Evolutionary conservation across 2,329 filamentous ascomycete species (phyloP).

Genomic region (Phyllosticta citrichinensis): DNA sequence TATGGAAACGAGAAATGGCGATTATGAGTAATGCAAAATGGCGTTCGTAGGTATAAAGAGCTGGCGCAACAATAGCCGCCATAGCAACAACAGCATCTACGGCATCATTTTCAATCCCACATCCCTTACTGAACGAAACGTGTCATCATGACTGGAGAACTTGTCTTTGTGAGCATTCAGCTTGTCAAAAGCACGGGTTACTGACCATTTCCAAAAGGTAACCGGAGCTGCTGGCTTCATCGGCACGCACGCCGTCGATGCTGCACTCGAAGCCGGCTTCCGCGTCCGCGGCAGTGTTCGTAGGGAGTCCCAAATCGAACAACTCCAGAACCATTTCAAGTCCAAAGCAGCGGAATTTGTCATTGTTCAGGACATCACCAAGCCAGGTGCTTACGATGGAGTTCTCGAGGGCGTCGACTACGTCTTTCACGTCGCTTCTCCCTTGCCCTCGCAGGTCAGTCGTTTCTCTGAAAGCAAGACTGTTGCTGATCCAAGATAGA

Average conservation of each 20-base stretch:
- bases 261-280: conserved; percentile 9
- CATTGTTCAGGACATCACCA: conserved; percentile 14
- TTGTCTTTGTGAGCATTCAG: conserved; percentile 1
- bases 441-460: conserved; percentile 14
- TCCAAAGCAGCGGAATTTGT: conserved; percentile 12
- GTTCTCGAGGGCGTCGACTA: conserved; percentile 17
- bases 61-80: not conserved
- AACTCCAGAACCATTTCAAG: conserved; percentile 11
- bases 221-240: conserved; percentile 10
- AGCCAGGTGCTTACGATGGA: conserved; percentile 12
- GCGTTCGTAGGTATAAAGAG: not conserved
- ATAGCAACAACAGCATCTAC: not conserved
- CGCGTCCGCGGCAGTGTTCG: conserved; percentile 9
- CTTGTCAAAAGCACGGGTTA: not conserved
- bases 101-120: not conserved
- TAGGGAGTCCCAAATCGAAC: conserved; percentile 12
- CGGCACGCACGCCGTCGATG: conserved; percentile 6
- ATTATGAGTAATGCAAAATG: not conserved
- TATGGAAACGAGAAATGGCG: not conserved
- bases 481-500: not conserved
- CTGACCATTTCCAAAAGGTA: not conserved
- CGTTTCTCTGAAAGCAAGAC: not conserved
- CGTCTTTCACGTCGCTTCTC: conserved; percentile 22
- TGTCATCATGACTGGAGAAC: not conserved
- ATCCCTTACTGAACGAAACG: not conserved